A percentile compares a stretch with the other conserved stretches of the same genome.
Conservation (phyloP, 805 yeast genomes). For the Saccharomyces mikatae region DNA sequence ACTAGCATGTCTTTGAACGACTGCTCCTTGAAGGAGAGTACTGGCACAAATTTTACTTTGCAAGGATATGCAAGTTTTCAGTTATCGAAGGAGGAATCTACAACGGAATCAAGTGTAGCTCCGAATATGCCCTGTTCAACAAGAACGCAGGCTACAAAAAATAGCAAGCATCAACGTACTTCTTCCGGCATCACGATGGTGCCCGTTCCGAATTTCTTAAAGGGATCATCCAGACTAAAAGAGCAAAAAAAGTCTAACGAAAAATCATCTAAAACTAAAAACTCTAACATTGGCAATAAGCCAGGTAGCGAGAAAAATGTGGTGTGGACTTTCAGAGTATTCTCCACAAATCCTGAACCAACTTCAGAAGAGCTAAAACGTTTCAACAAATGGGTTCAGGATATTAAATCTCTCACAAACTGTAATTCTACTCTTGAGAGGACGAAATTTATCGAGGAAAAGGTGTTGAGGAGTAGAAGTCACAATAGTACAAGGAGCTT, state of each 20-base stretch:
- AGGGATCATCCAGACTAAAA: conserved; percentile 10
- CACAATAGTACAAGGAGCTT: neutral
- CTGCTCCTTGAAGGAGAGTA: conserved; percentile 25
- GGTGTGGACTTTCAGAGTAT: conserved; percentile 23
- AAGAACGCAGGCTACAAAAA: neutral
- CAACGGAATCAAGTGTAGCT: conserved; percentile 6
- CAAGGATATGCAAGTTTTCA: neutral
- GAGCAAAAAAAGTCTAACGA: neutral
- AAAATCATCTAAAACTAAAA: conserved; percentile 6
- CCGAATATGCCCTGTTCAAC: conserved; percentile 10
- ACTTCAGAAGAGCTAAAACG: conserved; percentile 38
- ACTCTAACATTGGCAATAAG: neutral
- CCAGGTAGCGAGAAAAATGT: conserved; percentile 5
- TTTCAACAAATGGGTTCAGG: conserved; percentile 46
- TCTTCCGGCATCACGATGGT: conserved; percentile 14
- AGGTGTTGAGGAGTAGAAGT: conserved; percentile 14
- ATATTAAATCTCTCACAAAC: conserved; percentile 43
- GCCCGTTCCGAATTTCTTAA: conserved; percentile 16
- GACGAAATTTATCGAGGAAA: conserved; percentile 38
- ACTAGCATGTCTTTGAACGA: conserved; percentile 35
- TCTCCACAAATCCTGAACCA: conserved; percentile 21
- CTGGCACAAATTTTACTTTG: conserved; percentile 19
- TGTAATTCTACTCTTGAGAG: conserved; percentile 43
- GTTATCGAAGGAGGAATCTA: neutral
- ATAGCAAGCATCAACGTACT: conserved; percentile 5